Base-by-base conservation (phyloP, 345 rosid species). In the Euclidium syriacum region DNA sequence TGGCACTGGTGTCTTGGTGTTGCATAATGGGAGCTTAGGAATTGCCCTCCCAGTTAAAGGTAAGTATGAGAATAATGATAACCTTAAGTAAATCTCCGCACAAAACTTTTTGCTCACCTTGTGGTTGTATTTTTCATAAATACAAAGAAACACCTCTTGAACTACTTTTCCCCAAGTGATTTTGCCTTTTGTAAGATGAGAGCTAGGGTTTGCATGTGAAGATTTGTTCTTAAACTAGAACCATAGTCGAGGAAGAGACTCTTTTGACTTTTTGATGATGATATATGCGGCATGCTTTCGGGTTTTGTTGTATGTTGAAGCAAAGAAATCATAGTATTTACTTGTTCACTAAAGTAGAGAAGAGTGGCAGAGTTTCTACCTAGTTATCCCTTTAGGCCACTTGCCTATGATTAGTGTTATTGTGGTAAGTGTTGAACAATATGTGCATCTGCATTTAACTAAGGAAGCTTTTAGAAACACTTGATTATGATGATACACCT, bases 161-260 rank as follows among this genome's bases (percentile, higher is more conserved):
- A n/a, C n/a, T n/a, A n/a, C n/a, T n/a, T n/a, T n/a, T n/a, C n/a
- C n/a, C n/a, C n/a, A n/a, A n/a, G n/a, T n/a, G n/a, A n/a, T n/a
- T n/a, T n/a, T n/a, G n/a, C n/a, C n/a, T n/a, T n/a, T n/a, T n/a
- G n/a, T n/a, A n/a, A n/a, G n/a, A n/a, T n/a, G n/a, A n/a, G n/a
- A n/a, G n/a, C n/a, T n/a, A n/a, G n/a, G n/a, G n/a, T n/a, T n/a
- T 52, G 59, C 15, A 20, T 14, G 52, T 59, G 26, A 58, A 29
- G 3, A 34, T 16, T 1, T 6, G 26, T 34, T n/a, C 10, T 0
- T 7, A 30, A 20, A 18, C 30, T 19, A 40, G 62, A 57, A 41
- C 38, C 62, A 40, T 11, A 10, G 17, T 38, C 11, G 26, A 57
- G 49, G 42, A 30, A n/a, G 19, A 10, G 15, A 29, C 22, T 11